Percentiles rank a stretch among this genome's conserved stretches.
Evolutionary conservation across 768 basidiomycete genomes (phyloP).

Genomic region (Pleurotus salmoneostramineus): DNA sequence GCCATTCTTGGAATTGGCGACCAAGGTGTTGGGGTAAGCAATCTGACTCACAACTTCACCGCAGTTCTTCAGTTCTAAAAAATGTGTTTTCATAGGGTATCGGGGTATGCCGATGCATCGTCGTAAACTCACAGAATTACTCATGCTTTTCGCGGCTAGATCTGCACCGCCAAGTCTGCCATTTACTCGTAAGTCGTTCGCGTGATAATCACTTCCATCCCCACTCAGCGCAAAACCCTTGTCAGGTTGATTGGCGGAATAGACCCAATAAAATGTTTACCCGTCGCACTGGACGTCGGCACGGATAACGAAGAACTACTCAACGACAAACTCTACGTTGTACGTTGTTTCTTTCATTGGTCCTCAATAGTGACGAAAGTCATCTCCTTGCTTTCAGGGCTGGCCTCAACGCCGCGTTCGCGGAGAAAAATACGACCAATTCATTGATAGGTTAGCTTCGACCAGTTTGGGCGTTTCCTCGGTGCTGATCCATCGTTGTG

Average conservation of each 20-base stretch:
- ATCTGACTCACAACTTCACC: background rate
- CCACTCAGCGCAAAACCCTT: background rate
- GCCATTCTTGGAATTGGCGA: slow-evolving; percentile 73
- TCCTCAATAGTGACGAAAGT: no score
- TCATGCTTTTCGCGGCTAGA: no score
- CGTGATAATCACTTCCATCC: background rate
- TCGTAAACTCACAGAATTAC: background rate
- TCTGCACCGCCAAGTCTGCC: slow-evolving; percentile 73
- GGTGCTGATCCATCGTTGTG: background rate
- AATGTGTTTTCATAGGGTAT: slow-evolving; percentile 32
- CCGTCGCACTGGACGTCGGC: slow-evolving; percentile 71
- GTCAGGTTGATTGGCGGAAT: slow-evolving; percentile 63
- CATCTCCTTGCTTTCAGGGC: no score
- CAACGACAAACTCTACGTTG: slow-evolving; percentile 63
- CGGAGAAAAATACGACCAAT: slow-evolving; percentile 72
- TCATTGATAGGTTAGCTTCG: slow-evolving; percentile 63
- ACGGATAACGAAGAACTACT: slow-evolving; percentile 67
- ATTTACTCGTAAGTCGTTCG: slow-evolving; percentile 58
- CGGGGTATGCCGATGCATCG: slow-evolving; percentile 34
- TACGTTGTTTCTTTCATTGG: no score
- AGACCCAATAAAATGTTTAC: slow-evolving; percentile 53
- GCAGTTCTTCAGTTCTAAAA: background rate
- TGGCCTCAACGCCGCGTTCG: slow-evolving; percentile 67
- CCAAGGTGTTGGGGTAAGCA: slow-evolving; percentile 59
- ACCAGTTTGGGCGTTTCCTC: background rate